Percentiles rank a stretch among this genome's conserved stretches.
These are phyloP conservation scores for Anthracocystis walkeri DNA, from an alignment of 1,284 basidiomycete genomes.

Conservation along the genomic window DNA sequence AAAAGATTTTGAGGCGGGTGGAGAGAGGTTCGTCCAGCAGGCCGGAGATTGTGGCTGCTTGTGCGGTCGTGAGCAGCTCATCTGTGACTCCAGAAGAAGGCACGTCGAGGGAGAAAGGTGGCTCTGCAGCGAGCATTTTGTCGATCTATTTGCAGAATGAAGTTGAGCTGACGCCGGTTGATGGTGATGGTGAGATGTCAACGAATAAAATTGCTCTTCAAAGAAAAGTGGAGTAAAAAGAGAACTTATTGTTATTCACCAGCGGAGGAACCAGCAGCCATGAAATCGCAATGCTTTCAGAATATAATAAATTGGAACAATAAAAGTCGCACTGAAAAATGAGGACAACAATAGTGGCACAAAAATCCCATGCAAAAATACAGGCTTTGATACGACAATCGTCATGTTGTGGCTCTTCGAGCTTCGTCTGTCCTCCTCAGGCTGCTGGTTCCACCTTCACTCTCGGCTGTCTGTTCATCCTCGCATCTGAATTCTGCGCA, in stretches of 20 bases:
- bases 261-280: no score
- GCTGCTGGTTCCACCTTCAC: not conserved
- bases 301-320: no score
- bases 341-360: no score
- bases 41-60: slow-evolving; percentile 15
- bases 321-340: no score
- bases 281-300: no score
- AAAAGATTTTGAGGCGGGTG: slow-evolving; percentile 33
- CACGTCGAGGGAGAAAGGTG: slow-evolving; percentile 16
- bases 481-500: not conserved
- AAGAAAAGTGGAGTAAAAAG: not conserved
- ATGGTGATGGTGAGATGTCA: slow-evolving; percentile 1
- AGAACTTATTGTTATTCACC: no score
- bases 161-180: not conserved
- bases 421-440: no score
- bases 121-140: slow-evolving; percentile 30
- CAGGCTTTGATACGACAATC: no score
- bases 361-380: no score
- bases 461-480: not conserved
- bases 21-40: slow-evolving; percentile 37
- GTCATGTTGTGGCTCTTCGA: no score
- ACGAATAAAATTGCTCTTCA: not conserved
- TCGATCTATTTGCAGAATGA: not conserved
- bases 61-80: slow-evolving; percentile 29
- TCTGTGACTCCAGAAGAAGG: not conserved